Evolutionary conservation across 2,329 filamentous ascomycete genomes (phyloP).

Genomic region (Dryadomyces quercus-mongolicae): DNA sequence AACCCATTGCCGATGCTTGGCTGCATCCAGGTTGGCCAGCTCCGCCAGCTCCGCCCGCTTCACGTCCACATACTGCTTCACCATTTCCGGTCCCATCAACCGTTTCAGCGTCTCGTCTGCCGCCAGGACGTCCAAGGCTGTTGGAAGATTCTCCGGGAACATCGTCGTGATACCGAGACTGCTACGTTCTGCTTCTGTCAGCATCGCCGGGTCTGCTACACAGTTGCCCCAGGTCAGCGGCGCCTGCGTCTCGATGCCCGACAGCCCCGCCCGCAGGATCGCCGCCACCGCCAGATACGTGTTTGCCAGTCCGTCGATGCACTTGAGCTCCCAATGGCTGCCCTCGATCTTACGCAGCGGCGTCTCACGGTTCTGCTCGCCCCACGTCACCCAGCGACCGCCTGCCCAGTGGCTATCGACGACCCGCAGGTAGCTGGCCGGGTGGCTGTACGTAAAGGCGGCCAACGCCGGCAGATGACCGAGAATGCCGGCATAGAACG

Average conservation of each 20-base stretch:
- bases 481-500: constrained; percentile 63
- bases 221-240: constrained; percentile 41
- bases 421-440: constrained; percentile 57
- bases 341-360: constrained; percentile 55
- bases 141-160: constrained; percentile 41
- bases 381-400: constrained; percentile 71
- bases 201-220: constrained; percentile 35
- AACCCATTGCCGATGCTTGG: constrained; percentile 43
- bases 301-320: constrained; percentile 69
- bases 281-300: constrained; percentile 58
- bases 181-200: constrained; percentile 33
- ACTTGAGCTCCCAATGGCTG: constrained; percentile 68
- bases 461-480: constrained; percentile 51
- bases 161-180: constrained; percentile 39
- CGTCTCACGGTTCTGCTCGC: constrained; percentile 67
- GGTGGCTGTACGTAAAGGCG: constrained; percentile 56
- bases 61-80: constrained; percentile 42
- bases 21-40: constrained; percentile 33
- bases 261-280: constrained; percentile 45
- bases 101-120: constrained; percentile 32
- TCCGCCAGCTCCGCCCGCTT: constrained; percentile 47
- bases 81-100: constrained; percentile 35
- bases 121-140: constrained; percentile 40
- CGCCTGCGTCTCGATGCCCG: constrained; percentile 35
- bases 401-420: constrained; percentile 63